A percentile compares a stretch with the other conserved stretches of the same genome.
phyloP scores from a whole-genome alignment of 208 protist species.

The Tritrichomonas musculus region DNA sequence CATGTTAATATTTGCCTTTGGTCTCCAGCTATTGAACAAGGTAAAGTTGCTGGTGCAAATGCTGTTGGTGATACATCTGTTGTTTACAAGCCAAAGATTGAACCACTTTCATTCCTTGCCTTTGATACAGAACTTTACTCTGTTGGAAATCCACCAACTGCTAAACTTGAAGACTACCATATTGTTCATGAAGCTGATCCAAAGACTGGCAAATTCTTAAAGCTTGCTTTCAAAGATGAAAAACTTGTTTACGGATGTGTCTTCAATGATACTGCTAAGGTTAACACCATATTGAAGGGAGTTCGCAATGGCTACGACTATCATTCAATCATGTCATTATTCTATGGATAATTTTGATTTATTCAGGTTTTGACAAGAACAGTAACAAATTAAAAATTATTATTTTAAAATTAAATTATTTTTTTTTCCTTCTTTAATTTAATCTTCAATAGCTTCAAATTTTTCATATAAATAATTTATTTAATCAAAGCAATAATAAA shows the following conservation, averaged over 20 bases:
- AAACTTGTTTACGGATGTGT: neutral
- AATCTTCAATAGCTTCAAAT: too few species aligned
- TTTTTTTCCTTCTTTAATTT: too few species aligned
- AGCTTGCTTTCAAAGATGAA: neutral
- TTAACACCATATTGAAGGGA: neutral
- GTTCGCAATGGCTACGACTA: neutral
- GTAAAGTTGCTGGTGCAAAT: constrained; percentile 16
- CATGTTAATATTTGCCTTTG: neutral
- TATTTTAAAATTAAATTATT: too few species aligned
- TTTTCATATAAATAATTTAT: too few species aligned
- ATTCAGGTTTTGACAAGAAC: too few species aligned
- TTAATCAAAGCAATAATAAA: too few species aligned
- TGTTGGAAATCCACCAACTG: neutral
- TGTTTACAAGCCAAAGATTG: neutral
- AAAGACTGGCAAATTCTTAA: too few species aligned
- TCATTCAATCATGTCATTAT: too few species aligned
- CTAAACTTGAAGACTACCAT: neutral
- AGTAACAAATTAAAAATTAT: too few species aligned
- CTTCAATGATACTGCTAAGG: neutral
- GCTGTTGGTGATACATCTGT: neutral
- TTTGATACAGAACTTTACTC: neutral
- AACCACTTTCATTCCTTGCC: neutral
- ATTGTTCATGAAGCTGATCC: neutral
- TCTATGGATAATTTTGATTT: too few species aligned
- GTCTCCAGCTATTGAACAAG: neutral